phyloP scores from a whole-genome alignment of 1,139 yeast species.

The Kodamaea ohmeri region DNA sequence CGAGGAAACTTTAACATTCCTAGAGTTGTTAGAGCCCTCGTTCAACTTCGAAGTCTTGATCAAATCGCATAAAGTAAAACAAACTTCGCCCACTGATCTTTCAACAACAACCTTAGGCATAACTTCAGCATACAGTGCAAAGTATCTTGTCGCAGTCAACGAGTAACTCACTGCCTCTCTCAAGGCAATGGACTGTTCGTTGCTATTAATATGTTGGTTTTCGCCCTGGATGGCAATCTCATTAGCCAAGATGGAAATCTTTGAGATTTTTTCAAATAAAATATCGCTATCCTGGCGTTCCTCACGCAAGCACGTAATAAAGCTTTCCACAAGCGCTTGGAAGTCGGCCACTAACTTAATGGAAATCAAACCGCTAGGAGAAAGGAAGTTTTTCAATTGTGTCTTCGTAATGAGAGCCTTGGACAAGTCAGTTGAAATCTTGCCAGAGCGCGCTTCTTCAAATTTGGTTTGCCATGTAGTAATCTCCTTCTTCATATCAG shows the following conservation, averaged over 20 bases:
- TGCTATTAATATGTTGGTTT: conserved; percentile 30
- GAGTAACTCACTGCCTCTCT: conserved; percentile 75
- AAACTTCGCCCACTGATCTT: conserved; percentile 74
- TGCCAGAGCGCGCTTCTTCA: conserved; percentile 38
- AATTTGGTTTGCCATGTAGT: conserved; percentile 47
- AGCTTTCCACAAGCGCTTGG: conserved; percentile 47
- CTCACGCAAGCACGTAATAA: conserved; percentile 36
- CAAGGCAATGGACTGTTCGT: conserved; percentile 41
- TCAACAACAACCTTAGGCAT: conserved; percentile 74
- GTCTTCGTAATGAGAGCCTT: conserved; percentile 23
- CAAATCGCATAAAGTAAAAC: conserved; percentile 71
- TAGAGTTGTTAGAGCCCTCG: conserved; percentile 19
- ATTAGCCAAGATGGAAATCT: conserved; percentile 49
- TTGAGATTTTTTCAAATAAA: conserved; percentile 55
- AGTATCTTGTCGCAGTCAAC: conserved; percentile 77
- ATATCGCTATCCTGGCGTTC: conserved; percentile 35
- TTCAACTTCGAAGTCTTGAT: conserved; percentile 54
- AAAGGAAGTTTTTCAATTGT: conserved; percentile 30
- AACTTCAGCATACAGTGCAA: conserved; percentile 57
- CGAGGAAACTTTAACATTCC: conserved; percentile 5
- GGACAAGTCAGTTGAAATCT: conserved; percentile 25
- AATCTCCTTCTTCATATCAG: conserved; percentile 31
- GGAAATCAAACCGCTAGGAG: conserved; percentile 46
- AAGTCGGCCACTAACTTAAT: conserved; percentile 43
- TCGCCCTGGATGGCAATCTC: conserved; percentile 48